Conservation (phyloP, 192 early-diverging fungal genomes). For the Backusella luteola region DNA sequence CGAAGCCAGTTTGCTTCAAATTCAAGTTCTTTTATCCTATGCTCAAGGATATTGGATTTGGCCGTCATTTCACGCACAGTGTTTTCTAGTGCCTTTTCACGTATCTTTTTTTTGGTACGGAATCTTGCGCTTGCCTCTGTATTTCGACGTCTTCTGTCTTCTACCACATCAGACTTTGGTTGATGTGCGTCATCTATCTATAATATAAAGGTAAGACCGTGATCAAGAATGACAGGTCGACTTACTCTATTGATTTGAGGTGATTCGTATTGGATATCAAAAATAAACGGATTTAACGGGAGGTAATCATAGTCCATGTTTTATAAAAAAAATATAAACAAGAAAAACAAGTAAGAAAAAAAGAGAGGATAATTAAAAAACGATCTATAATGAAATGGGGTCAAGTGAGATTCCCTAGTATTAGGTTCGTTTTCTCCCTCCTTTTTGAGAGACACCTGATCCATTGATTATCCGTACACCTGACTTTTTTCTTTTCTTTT, state of each 20-base stretch:
- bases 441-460: background rate
- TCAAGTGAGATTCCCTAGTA: background rate
- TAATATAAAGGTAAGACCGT: background rate
- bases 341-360: background rate
- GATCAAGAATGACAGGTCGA: background rate
- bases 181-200: background rate
- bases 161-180: constrained; percentile 38
- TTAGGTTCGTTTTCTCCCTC: background rate
- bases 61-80: constrained; percentile 73
- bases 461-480: background rate
- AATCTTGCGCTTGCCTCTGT: constrained; percentile 96
- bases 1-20: constrained; percentile 90
- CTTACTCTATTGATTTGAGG: background rate
- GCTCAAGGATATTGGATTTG: constrained; percentile 69
- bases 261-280: background rate
- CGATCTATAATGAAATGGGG: background rate
- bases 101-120: constrained; percentile 89
- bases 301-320: background rate
- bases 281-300: background rate
- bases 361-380: background rate
- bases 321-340: background rate
- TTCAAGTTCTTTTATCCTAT: constrained; percentile 77
- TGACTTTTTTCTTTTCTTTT: background rate
- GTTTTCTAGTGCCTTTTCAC: constrained; percentile 79
- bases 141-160: constrained; percentile 89